A percentile compares a stretch with the other conserved stretches of the same genome.
phyloP scores from a whole-genome alignment of 192 early-diverging fungal genomes.

The Chytriomyces hyalinus region DNA sequence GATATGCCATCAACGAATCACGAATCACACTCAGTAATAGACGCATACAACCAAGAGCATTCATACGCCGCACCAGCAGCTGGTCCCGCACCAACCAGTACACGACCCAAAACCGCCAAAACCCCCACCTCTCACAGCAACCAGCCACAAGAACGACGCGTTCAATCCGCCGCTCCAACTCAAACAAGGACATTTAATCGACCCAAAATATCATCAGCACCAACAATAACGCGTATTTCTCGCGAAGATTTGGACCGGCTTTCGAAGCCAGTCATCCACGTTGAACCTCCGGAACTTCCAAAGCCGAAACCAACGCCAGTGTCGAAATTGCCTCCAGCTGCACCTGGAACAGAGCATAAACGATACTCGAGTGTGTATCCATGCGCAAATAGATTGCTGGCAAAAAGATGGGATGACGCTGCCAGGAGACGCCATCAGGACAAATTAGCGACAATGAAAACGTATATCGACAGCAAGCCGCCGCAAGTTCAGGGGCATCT shows the following conservation, averaged over 20 bases:
- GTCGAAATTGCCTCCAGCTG: slow-evolving; percentile 41
- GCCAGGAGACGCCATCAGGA: slow-evolving; percentile 45
- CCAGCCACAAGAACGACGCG: too few species aligned
- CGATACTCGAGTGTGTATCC: slow-evolving; percentile 48
- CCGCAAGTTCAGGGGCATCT: slow-evolving; percentile 48
- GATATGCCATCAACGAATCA: too few species aligned
- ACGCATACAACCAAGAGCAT: too few species aligned
- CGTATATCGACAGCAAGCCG: slow-evolving; percentile 48
- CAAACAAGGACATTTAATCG: background rate
- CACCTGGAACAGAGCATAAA: slow-evolving; percentile 46
- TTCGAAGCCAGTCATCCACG: slow-evolving; percentile 8
- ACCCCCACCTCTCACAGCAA: too few species aligned
- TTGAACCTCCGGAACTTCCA: background rate
- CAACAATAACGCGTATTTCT: background rate
- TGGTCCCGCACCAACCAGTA: too few species aligned
- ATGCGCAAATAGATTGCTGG: slow-evolving; percentile 51
- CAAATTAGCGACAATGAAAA: slow-evolving; percentile 56
- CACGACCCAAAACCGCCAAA: too few species aligned
- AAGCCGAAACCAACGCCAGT: slow-evolving; percentile 9
- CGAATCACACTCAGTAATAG: too few species aligned
- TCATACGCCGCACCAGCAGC: too few species aligned
- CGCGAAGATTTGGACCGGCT: slow-evolving; percentile 19
- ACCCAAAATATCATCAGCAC: slow-evolving; percentile 3
- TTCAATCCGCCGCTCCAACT: too few species aligned
- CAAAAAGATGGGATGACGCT: slow-evolving; percentile 58